These are phyloP conservation scores for Camellia oleifera DNA, from an alignment of 179 eudicot species.

Conservation along the genomic window DNA sequence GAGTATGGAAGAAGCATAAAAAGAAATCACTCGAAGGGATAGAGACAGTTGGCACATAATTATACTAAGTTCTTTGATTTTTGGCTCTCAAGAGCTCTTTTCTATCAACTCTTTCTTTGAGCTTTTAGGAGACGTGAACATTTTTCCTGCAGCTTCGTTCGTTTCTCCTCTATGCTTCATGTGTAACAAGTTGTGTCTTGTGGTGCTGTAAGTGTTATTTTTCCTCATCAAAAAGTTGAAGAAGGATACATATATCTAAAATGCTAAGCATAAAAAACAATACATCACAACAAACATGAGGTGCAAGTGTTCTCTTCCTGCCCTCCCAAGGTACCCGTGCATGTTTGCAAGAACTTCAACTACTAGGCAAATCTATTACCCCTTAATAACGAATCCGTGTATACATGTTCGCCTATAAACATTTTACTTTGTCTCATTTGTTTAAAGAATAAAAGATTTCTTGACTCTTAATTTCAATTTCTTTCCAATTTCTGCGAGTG, in stretches of 20 bases:
- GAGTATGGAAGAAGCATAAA: neutral
- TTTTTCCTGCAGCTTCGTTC: neutral
- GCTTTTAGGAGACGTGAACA: neutral
- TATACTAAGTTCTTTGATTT: neutral
- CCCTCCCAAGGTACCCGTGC: neutral
- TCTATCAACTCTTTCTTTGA: neutral
- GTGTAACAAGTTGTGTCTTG: neutral
- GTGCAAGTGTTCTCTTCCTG: no score
- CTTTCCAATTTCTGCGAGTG: neutral
- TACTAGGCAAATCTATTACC: neutral
- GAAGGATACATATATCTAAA: neutral
- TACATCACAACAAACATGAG: neutral
- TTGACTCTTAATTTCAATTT: neutral
- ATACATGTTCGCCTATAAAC: neutral
- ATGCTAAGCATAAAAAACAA: neutral
- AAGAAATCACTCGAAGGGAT: neutral
- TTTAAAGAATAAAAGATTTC: neutral
- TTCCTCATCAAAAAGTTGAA: neutral
- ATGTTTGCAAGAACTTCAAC: neutral
- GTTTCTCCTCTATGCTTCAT: neutral
- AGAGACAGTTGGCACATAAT: neutral
- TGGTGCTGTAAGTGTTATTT: neutral
- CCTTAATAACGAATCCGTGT: neutral
- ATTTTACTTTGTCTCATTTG: neutral
- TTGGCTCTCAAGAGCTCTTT: conserved; percentile 1